Conservation (phyloP, 2,329 filamentous ascomycete genomes). For the Arthroderma sp. region DNA sequence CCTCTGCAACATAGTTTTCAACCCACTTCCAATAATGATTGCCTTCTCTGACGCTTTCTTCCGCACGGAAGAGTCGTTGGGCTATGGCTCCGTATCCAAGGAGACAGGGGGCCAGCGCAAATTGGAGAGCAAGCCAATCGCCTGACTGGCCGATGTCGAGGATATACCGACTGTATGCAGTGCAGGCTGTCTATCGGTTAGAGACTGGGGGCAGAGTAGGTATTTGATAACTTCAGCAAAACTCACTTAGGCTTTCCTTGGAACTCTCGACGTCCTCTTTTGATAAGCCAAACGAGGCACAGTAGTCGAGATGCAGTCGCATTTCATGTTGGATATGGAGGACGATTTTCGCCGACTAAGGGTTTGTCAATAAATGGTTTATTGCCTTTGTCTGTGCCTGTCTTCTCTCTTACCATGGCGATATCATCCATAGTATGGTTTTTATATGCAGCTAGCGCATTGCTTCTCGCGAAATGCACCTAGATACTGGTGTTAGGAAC, state of each 20-base stretch:
- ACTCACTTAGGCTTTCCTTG: slow-evolving; percentile 59
- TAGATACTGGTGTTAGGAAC: slow-evolving; percentile 27
- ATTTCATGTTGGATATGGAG: slow-evolving; percentile 69
- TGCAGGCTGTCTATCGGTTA: slow-evolving; percentile 46
- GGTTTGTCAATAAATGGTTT: not conserved
- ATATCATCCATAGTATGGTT: slow-evolving; percentile 62
- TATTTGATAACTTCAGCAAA: not conserved
- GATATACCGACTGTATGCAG: slow-evolving; percentile 73
- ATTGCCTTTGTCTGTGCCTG: not conserved
- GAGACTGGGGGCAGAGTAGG: not conserved
- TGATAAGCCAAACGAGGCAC: slow-evolving; percentile 64
- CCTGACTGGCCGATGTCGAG: slow-evolving; percentile 78
- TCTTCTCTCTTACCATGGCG: slow-evolving; percentile 42
- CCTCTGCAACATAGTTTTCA: slow-evolving; percentile 70
- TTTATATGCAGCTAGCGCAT: slow-evolving; percentile 77
- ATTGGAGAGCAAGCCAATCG: slow-evolving; percentile 76
- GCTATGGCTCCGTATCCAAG: slow-evolving; percentile 81
- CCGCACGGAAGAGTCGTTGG: slow-evolving; percentile 52
- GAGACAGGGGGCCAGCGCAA: slow-evolving; percentile 74
- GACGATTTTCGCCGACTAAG: slow-evolving; percentile 56
- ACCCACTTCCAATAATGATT: slow-evolving; percentile 88
- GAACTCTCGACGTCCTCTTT: slow-evolving; percentile 58
- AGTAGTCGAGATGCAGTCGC: slow-evolving; percentile 70
- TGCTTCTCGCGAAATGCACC: slow-evolving; percentile 79
- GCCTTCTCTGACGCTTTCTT: slow-evolving; percentile 46